These are phyloP conservation scores for Mayamaea pseudoterrestris DNA, from an alignment of 108 stramenopile species.

Conservation along the genomic window DNA sequence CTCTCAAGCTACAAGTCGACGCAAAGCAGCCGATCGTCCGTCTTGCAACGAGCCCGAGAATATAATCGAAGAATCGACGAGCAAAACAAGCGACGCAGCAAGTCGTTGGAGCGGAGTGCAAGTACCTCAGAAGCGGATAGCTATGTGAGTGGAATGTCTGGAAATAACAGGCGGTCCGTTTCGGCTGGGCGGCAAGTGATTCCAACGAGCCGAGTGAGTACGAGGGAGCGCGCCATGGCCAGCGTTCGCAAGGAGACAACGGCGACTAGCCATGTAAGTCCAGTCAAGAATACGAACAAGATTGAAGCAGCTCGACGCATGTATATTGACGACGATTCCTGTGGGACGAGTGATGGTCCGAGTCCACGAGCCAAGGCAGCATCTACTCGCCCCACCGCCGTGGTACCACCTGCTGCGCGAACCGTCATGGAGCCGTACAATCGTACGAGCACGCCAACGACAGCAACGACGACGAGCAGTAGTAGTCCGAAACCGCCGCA, in stretches of 20 bases:
- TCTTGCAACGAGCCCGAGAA: conserved; percentile 39
- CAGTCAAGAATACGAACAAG: too few species aligned
- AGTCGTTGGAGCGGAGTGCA: conserved; percentile 4
- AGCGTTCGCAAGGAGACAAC: conserved; percentile 10
- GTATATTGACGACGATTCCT: background rate
- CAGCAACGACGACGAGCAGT: conserved; percentile 2
- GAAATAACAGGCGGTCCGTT: background rate
- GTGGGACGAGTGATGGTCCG: too few species aligned
- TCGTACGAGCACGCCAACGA: background rate
- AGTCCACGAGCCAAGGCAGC: too few species aligned
- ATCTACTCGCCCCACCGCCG: too few species aligned
- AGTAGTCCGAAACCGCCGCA: background rate
- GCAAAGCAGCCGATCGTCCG: conserved; percentile 32
- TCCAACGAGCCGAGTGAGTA: background rate
- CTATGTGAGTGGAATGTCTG: too few species aligned
- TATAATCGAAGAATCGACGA: conserved; percentile 34
- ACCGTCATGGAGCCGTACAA: background rate
- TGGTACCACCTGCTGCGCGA: too few species aligned
- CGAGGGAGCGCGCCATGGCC: conserved; percentile 27
- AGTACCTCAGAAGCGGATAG: background rate
- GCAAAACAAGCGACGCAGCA: conserved; percentile 7
- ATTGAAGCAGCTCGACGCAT: background rate
- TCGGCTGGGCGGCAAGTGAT: background rate
- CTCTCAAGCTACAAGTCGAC: conserved; percentile 29
- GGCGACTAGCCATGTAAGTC: too few species aligned